Base-by-base conservation (phyloP, 139 green algal genomes). In the Coelastrella sp. region DNA sequence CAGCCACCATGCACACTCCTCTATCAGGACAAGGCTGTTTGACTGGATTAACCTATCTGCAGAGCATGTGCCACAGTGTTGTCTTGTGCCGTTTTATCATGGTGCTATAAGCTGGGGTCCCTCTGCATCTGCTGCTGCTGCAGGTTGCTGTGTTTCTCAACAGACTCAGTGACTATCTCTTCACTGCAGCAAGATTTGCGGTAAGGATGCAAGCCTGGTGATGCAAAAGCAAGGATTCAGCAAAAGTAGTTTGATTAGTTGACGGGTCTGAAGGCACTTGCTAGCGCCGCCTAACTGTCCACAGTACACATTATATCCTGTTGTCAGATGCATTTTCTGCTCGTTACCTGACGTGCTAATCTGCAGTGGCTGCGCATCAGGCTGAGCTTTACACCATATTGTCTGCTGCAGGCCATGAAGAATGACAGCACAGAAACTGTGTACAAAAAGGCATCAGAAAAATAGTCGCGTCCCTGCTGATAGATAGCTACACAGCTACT, bases 91-190 rank as follows among this genome's bases (percentile, higher is more conserved):
- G 15, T 17, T 5, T n/a, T n/a, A n/a, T n/a, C n/a, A n/a, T n/a
- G n/a, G n/a, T 76, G 68, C 24, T 76, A 10, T 76, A 5, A 70
- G 63, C 14, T 15, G 14, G 63, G 14, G 63, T 15, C 19, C 58
- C 96, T 15, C 92, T 93, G 12, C 90, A 99, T 61, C 68, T 94
- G 27, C 91, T 91, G 57, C 84, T 78, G 0, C 25, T 25, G 56
- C 57, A 87, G 61, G 95, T 98, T 49, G 90, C 82, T 17, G 74
- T 94, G 8, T 99, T 96, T 88, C 85, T 99, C 12, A 99, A 99
- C 92, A 92, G 98, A 0, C 92, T 99, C n/a, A 98, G 94, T 76
- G 98, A 99, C 94, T 99, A 98, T 92, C 93, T 99, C 19, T 99
- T 99, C 94, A 98, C 96, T 0, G 97, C 97, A 20, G 97, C 97